Conservation (phyloP, 805 yeast species). For the Ogataea henricii region DNA sequence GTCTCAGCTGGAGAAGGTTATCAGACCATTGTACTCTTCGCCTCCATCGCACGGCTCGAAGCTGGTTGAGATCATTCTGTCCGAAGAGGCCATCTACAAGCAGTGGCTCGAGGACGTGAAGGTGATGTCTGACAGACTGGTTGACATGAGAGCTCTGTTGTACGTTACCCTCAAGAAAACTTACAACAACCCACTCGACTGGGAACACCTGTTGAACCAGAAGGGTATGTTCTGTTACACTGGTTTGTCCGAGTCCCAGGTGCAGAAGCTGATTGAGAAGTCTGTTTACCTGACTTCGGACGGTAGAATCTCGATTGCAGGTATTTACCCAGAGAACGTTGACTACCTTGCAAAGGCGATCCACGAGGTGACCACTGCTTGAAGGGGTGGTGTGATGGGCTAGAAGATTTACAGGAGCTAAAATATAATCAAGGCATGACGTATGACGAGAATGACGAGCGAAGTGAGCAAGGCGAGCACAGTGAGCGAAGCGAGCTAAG, state of each 20-base stretch:
- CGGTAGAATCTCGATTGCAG: conserved; percentile 91
- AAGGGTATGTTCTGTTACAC: conserved; percentile 98
- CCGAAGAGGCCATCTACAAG: conserved; percentile 54
- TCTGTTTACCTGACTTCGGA: conserved; percentile 85
- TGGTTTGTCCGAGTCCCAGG: conserved; percentile 73
- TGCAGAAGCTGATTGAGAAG: conserved; percentile 65
- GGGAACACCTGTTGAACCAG: conserved; percentile 87
- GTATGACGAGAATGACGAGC: no score
- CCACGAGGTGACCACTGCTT: conserved; percentile 28
- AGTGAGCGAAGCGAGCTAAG: neutral
- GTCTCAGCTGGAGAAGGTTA: conserved; percentile 75
- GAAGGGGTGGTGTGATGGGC: conserved; percentile 18
- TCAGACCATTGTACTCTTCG: conserved; percentile 86
- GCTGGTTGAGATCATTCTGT: conserved; percentile 76
- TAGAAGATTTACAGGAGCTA: neutral
- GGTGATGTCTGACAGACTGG: conserved; percentile 77
- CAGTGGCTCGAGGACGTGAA: conserved; percentile 85
- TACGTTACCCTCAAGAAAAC: conserved; percentile 56
- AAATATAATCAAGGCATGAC: neutral
- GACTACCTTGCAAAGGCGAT: conserved; percentile 61
- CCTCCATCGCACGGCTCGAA: conserved; percentile 96
- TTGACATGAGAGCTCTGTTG: conserved; percentile 66
- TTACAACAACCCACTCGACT: conserved; percentile 57
- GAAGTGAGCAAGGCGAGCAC: no score
- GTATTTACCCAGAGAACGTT: conserved; percentile 79